phyloP scores from a whole-genome alignment of 1,284 basidiomycete species.

The Volvariella volvacea region DNA sequence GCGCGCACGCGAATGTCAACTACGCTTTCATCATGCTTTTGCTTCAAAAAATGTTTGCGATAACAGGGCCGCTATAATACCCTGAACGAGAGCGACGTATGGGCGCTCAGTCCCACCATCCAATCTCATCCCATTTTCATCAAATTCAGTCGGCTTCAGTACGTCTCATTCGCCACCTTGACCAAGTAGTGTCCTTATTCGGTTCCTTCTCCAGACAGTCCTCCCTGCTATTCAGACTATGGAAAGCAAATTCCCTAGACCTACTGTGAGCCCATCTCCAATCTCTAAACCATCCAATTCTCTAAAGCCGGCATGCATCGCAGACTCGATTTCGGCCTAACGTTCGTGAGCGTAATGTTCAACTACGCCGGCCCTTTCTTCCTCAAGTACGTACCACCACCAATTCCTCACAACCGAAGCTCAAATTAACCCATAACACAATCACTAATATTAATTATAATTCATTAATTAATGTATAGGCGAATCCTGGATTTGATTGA shows the following conservation, averaged over 20 bases:
- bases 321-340: conserved; percentile 60
- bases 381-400: conserved; percentile 40
- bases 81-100: conserved; percentile 67
- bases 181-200: neutral
- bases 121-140: conserved; percentile 62
- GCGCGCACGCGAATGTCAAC: too few species aligned
- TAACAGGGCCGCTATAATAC: conserved; percentile 51
- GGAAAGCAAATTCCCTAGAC: conserved; percentile 66
- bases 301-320: neutral
- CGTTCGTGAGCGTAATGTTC: conserved; percentile 57
- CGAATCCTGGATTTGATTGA: conserved; percentile 43
- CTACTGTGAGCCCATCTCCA: conserved; percentile 36
- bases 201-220: conserved; percentile 22
- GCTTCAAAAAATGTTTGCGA: neutral
- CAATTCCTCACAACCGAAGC: too few species aligned
- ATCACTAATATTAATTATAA: too few species aligned
- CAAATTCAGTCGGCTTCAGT: conserved; percentile 45
- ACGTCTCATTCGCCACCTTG: conserved; percentile 9
- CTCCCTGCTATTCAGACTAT: conserved; percentile 59
- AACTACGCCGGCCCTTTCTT: conserved; percentile 68
- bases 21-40: neutral
- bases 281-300: neutral
- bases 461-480: too few species aligned
- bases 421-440: too few species aligned
- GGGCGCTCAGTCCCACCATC: conserved; percentile 61